Base-by-base conservation (phyloP, 148 eudicot genomes). In the Camellia sinensis region DNA sequence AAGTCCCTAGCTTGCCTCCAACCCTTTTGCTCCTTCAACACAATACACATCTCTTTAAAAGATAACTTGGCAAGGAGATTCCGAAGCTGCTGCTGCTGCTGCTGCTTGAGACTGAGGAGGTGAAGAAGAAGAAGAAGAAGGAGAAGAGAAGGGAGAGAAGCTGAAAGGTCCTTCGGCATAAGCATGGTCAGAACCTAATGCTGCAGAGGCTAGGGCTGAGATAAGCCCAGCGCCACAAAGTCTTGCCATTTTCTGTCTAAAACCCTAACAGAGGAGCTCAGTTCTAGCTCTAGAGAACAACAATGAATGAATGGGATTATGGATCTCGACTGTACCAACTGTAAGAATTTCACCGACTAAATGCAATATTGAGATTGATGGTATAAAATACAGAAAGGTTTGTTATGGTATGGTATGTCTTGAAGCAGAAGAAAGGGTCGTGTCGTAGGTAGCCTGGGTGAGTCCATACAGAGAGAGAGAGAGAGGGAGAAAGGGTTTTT, bases 31-130 rank as follows among this genome's bases (percentile, higher is more conserved):
- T 95, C 97, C 88, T 91, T 93, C 87, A 95, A 86, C 61, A 95
- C 99, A 80, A 87, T 88, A 82, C 97, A 90, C 99, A 93, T 93
- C 79, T 95, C 99, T n/a, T 89, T 85, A 40, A 93, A 93, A 40
- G 83, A 90, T 21, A 95, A 88, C 66, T 76, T 79, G 56, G 71
- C n/a, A 67, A 43, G 83, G 60, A 48, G 77, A 6, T 7, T 53
- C 76, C n/a, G 76, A 37, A 78, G 82, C 13, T 40, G 80, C 72
- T 22, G 37, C 37, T 81, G 66, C 12, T 85, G 48, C 3, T 88
- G 68, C 37, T 1, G 85, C 8, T 15, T 86, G 7, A 48, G 52
- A 4, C 52, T 29, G 37, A 29, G 52, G 7, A 48, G 52, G 52
- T 7, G 52, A 48, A 48, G 52, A 7, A 4, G 52, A 48, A 21